Evolutionary conservation across 352 stramenopile genomes (phyloP), one percentile per base, ranked within the genome.

Genomic region (Phytophthora hybrid): DNA sequence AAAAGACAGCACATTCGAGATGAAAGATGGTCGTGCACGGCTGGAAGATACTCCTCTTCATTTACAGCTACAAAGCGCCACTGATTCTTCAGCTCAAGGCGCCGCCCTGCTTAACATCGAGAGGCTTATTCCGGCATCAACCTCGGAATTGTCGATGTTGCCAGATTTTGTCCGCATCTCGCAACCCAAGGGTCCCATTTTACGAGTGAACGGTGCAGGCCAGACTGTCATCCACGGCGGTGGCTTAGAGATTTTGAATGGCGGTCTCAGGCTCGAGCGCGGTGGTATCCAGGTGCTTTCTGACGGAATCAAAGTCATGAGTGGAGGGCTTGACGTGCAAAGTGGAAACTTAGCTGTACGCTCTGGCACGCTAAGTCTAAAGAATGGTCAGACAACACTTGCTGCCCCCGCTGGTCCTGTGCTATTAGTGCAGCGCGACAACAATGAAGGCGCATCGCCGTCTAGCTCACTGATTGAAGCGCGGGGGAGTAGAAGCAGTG

Each of bases 281-380:
- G 86, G 86, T 6, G 86, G 86, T 2, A 57, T 93, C 5, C 76
- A 91, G 34, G 83, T 93, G 29, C 79, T 91, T 47, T 79, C 80
- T 18, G 85, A 89, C 13, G 87, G 85, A 4, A 70, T 92, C 23
- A 78, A 78, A 1, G 68, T 93, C 29, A 73, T 69, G 41, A 83
- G 84, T 21, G 74, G 80, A 18, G 78, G 71, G 5, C 53, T 90
- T 23, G 70, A 77, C 11, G 66, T 93, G 46, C 78, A 80, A 47
- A 78, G 77, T 13, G 84, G 81, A 5, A 78, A 83, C 23, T 11
- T 92, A 4, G 63, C 61, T 32, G 59, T 93, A 26, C 76, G 76
- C 7, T 77, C 79, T 2, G 82, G 83, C 7, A 70, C 65, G 10
- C 18, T 92, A 21, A 74, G 68, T n/a, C 64, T 92, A 3, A 77